Base-by-base conservation (phyloP, 2,329 filamentous ascomycete species). In the Davidsoniella neocaledoniae region DNA sequence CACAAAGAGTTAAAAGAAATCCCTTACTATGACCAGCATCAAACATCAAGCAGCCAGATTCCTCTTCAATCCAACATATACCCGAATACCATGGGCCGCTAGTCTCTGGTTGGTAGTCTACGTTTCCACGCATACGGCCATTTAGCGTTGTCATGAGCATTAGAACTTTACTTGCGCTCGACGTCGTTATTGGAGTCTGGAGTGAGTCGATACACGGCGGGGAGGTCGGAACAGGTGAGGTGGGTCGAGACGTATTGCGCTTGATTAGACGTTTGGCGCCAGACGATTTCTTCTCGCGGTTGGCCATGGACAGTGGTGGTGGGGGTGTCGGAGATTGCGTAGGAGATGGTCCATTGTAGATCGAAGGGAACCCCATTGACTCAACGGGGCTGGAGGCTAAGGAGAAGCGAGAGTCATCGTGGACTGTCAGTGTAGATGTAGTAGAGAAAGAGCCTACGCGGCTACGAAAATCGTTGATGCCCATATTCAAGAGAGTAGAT, bases 1-100 rank as follows among this genome's bases (percentile, higher is more conserved):
- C 47, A 26, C 51, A 53, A 12, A 53, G 40, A 16, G 51, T 49
- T 25, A 53, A 37, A 9, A 50, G 29, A 19, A 50, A 39, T 3
- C 46, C 47, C 29, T 50, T 37, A n/a, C 38, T 29, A 21, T 46
- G 42, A 23, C 71, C 76, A 2, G 79, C 74, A 61, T 87, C 81
- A 58, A 83, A 83, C 67, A 88, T 79, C 54, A 91, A 65, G 56
- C 77, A 79, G 2, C 83, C 84, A 52, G 74, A 76, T 43, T 85
- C 80, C 52, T 86, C 81, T 54, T 88, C 81, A 54, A 91, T 85
- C 59, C 80, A 86, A 60, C 81, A 83, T 54, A 81, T 75, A n/a
- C 83, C 83, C 33, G 70, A 64, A 51, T 73, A 71, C 85, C 85
- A 91, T 1, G 72, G 68, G 14, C 72, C 76, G 21, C 68, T 67